phyloP scores from a whole-genome alignment of 768 basidiomycete species.

The Tylopilus balloui region DNA sequence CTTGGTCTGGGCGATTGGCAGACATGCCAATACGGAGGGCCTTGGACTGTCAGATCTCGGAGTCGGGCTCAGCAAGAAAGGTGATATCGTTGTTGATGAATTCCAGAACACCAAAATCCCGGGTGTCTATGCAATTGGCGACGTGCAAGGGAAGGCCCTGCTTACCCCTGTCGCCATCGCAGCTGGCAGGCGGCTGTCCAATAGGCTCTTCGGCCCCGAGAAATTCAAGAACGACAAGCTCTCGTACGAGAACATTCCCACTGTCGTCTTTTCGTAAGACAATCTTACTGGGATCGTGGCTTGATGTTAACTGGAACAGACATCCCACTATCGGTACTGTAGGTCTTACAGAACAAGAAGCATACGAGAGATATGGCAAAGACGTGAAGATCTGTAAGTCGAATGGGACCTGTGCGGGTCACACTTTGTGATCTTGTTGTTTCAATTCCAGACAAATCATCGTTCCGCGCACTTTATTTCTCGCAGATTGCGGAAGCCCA shows the following conservation, averaged over 20 bases:
- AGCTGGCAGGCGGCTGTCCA: slow-evolving; percentile 83
- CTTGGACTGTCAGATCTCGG: slow-evolving; percentile 77
- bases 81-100: slow-evolving; percentile 87
- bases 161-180: slow-evolving; percentile 98
- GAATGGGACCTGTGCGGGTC: background rate
- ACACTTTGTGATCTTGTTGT: background rate
- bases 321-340: slow-evolving; percentile 96
- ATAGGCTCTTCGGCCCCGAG: slow-evolving; percentile 84
- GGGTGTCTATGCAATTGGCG: slow-evolving; percentile 80
- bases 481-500: slow-evolving; percentile 85
- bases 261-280: slow-evolving; percentile 93
- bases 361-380: slow-evolving; percentile 82
- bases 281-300: slow-evolving; percentile 1
- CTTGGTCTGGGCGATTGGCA: slow-evolving; percentile 93
- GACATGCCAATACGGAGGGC: slow-evolving; percentile 71
- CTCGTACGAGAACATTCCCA: slow-evolving; percentile 84
- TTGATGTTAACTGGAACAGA: slow-evolving; percentile 35
- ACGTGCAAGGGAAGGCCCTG: slow-evolving; percentile 87
- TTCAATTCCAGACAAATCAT: slow-evolving; percentile 59
- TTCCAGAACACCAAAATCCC: slow-evolving; percentile 78
- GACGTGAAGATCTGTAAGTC: slow-evolving; percentile 85
- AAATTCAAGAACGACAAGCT: slow-evolving; percentile 87
- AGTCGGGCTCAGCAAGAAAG: slow-evolving; percentile 69
- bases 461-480: slow-evolving; percentile 85
- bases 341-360: slow-evolving; percentile 90